These are phyloP conservation scores for Annulohypoxylon stygium DNA, from an alignment of 495 filamentous ascomycete genomes.

Conservation along the genomic window DNA sequence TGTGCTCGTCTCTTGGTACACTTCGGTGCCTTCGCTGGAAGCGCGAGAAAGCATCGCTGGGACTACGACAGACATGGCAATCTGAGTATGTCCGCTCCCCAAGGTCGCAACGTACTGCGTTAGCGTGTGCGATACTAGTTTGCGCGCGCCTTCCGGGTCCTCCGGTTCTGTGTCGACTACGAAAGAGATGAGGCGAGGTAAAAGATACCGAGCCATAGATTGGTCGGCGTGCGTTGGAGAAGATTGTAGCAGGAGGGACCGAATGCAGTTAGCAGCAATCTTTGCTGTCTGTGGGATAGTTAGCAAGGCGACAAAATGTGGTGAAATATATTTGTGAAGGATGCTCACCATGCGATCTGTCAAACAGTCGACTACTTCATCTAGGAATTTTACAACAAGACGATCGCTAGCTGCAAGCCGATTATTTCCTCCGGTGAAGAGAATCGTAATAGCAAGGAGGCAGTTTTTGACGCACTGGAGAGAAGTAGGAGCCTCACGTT, in stretches of 20 bases:
- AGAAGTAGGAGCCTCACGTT: constrained; percentile 82
- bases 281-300: constrained; percentile 72
- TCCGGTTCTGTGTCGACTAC: constrained; percentile 72
- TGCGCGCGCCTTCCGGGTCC: constrained; percentile 80
- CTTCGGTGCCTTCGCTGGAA: constrained; percentile 60
- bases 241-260: constrained; percentile 78
- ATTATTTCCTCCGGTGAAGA: constrained; percentile 83
- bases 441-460: constrained; percentile 86
- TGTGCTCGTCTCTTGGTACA: constrained; percentile 78
- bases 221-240: constrained; percentile 77
- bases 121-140: constrained; percentile 77
- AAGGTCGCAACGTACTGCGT: constrained; percentile 74
- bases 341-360: constrained; percentile 75
- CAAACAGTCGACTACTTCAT: constrained; percentile 86
- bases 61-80: constrained; percentile 79
- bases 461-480: constrained; percentile 93
- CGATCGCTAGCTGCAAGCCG: constrained; percentile 79
- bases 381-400: constrained; percentile 74
- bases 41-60: constrained; percentile 85
- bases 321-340: constrained; percentile 26
- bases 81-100: constrained; percentile 61
- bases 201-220: constrained; percentile 76
- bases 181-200: constrained; percentile 83
- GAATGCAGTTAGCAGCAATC: constrained; percentile 87
- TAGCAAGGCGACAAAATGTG: constrained; percentile 18